phyloP scores from a whole-genome alignment of 2,329 filamentous ascomycete genomes.

The Laburnicola sp. region DNA sequence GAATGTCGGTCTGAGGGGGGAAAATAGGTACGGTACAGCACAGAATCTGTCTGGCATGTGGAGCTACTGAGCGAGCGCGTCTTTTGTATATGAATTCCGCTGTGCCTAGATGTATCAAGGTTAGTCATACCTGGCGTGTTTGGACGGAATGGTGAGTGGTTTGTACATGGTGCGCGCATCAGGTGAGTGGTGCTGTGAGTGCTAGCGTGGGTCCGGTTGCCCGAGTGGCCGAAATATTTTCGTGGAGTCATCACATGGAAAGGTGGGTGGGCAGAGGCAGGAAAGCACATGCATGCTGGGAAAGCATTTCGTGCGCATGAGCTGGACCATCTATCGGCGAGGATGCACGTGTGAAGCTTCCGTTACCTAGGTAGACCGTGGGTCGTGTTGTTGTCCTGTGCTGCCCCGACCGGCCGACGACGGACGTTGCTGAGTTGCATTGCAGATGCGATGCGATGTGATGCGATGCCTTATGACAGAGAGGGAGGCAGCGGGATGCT shows the following conservation, averaged over 20 bases:
- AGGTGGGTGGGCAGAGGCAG: neutral
- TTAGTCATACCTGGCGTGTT: constrained; percentile 1
- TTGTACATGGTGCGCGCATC: constrained; percentile 5
- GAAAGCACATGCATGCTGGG: too few relatives aligned
- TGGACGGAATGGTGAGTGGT: constrained; percentile 5
- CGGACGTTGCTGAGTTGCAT: too few relatives aligned
- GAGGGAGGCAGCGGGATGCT: too few relatives aligned
- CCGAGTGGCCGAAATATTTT: constrained; percentile 14
- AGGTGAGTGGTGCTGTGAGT: constrained; percentile 15
- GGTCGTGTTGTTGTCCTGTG: too few relatives aligned
- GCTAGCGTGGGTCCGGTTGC: constrained; percentile 6
- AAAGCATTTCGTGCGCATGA: too few relatives aligned
- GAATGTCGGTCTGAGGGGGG: neutral
- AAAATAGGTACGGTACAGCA: neutral
- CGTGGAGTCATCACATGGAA: constrained; percentile 1
- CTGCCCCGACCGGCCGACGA: too few relatives aligned
- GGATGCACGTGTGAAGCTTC: too few relatives aligned
- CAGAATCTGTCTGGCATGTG: neutral
- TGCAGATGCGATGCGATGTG: too few relatives aligned
- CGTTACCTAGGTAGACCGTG: too few relatives aligned
- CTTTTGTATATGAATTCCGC: neutral
- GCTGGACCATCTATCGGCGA: too few relatives aligned
- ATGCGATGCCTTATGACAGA: too few relatives aligned
- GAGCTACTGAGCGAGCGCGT: neutral
- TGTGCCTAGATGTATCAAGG: neutral